phyloP scores from a whole-genome alignment of 306 rosid species.

The Citrullus mucosospermus region DNA sequence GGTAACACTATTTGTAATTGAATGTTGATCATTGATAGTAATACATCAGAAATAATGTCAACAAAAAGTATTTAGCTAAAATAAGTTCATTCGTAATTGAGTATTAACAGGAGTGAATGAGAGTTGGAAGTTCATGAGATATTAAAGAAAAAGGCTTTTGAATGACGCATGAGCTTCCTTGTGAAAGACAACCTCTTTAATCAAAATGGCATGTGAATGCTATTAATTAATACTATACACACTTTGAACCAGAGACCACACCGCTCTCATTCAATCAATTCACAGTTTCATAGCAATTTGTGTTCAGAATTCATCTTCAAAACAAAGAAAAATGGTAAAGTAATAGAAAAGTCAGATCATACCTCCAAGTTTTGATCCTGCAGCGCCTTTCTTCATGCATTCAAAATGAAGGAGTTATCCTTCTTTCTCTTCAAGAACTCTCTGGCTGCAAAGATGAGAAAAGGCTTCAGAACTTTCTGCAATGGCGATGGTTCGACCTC shows the following conservation, averaged over 20 bases:
- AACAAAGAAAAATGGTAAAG: background rate
- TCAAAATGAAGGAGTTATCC: constrained; percentile 41
- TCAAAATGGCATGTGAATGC: constrained; percentile 32
- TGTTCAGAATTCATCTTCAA: background rate
- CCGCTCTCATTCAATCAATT: constrained; percentile 59
- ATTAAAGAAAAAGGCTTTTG: background rate
- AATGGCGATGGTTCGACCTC: constrained; percentile 48
- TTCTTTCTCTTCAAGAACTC: constrained; percentile 64
- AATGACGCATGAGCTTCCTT: constrained; percentile 5
- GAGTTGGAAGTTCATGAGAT: background rate
- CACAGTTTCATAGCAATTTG: constrained; percentile 33
- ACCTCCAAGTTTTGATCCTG: background rate
- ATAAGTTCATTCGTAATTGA: background rate
- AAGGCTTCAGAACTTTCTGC: constrained; percentile 64
- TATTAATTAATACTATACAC: background rate
- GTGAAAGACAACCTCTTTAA: constrained; percentile 13
- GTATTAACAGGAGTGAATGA: background rate
- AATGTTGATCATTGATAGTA: too few relatives aligned
- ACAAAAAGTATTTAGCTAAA: background rate
- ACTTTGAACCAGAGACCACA: constrained; percentile 15
- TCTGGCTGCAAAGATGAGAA: constrained; percentile 67
- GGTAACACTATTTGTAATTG: background rate
- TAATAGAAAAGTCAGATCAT: background rate
- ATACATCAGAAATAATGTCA: background rate
- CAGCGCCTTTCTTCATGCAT: constrained; percentile 1